Percentiles rank a stretch among this genome's conserved stretches.
phyloP scores from a whole-genome alignment of 164 flowering plant species.

The Pachysandra terminalis region DNA sequence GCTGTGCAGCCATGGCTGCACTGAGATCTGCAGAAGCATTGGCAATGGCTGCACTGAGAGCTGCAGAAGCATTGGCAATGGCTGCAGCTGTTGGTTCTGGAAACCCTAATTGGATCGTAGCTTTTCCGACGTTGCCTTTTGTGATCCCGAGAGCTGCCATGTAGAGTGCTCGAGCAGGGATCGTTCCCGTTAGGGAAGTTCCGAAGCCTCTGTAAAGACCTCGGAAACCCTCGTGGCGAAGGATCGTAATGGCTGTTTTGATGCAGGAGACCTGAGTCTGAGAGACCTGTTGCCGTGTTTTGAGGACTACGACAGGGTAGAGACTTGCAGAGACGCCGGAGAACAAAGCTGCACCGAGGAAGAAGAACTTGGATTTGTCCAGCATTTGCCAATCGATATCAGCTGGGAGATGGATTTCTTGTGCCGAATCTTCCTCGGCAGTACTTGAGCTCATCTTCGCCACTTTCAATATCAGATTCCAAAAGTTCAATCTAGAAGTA shows the following conservation, averaged over 20 bases:
- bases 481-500: slow-evolving; percentile 21
- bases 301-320: slow-evolving; percentile 62
- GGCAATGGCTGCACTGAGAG: slow-evolving; percentile 62
- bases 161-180: slow-evolving; percentile 83
- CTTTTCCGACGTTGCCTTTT: slow-evolving; percentile 62
- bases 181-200: slow-evolving; percentile 74
- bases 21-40: slow-evolving; percentile 76
- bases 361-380: slow-evolving; percentile 79
- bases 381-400: slow-evolving; percentile 91
- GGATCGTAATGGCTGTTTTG: slow-evolving; percentile 30
- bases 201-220: slow-evolving; percentile 82
- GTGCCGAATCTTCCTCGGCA: slow-evolving; percentile 53
- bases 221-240: slow-evolving; percentile 52
- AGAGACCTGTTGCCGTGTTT: slow-evolving; percentile 63
- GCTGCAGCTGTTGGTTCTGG: slow-evolving; percentile 59
- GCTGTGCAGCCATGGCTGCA: slow-evolving; percentile 80
- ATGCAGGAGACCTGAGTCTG: slow-evolving; percentile 33
- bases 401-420: slow-evolving; percentile 74
- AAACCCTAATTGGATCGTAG: slow-evolving; percentile 46
- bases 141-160: slow-evolving; percentile 80
- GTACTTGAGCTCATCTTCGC: slow-evolving; percentile 66
- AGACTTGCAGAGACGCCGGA: slow-evolving; percentile 65
- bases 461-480: slow-evolving; percentile 25
- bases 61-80: slow-evolving; percentile 79
- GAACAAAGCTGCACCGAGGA: slow-evolving; percentile 83